These are phyloP conservation scores for Dactylis glomerata DNA, from an alignment of 176 grass and related monocot species.

Conservation along the genomic window DNA sequence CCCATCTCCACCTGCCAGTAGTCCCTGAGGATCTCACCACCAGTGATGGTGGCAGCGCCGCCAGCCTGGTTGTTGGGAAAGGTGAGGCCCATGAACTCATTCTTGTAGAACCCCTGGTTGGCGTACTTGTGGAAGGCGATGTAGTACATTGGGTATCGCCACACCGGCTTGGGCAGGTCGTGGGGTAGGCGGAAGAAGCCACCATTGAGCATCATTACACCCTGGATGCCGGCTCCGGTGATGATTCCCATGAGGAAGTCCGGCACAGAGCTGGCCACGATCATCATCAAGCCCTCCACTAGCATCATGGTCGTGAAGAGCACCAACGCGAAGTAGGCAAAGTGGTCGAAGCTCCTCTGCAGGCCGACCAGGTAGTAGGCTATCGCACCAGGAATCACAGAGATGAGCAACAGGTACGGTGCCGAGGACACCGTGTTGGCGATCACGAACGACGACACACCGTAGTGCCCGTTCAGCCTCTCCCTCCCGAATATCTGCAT, in stretches of 20 bases:
- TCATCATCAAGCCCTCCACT: slow-evolving; percentile 92
- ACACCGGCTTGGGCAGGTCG: slow-evolving; percentile 65
- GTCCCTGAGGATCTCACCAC: slow-evolving; percentile 50
- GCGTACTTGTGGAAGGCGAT: slow-evolving; percentile 83
- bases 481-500: slow-evolving; percentile 72
- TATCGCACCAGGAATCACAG: slow-evolving; percentile 64
- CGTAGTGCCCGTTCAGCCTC: slow-evolving; percentile 92
- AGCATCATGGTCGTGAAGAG: slow-evolving; percentile 84
- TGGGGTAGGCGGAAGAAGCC: slow-evolving; percentile 80
- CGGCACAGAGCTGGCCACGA: slow-evolving; percentile 68
- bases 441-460: slow-evolving; percentile 73
- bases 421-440: slow-evolving; percentile 71
- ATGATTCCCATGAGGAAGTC: slow-evolving; percentile 99
- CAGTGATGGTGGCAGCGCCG: slow-evolving; percentile 39
- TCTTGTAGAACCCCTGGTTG: slow-evolving; percentile 88
- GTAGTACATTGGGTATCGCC: slow-evolving; percentile 88
- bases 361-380: slow-evolving; percentile 73
- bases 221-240: slow-evolving; percentile 82
- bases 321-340: slow-evolving; percentile 71
- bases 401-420: slow-evolving; percentile 80
- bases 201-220: slow-evolving; percentile 88
- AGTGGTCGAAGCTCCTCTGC: slow-evolving; percentile 64
- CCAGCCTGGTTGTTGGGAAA: slow-evolving; percentile 56
- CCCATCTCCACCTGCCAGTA: slow-evolving; percentile 74
- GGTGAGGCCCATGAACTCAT: slow-evolving; percentile 68